Base-by-base conservation (phyloP, 2,329 filamentous ascomycete species). In the Ophiostoma novo-ulmi region DNA sequence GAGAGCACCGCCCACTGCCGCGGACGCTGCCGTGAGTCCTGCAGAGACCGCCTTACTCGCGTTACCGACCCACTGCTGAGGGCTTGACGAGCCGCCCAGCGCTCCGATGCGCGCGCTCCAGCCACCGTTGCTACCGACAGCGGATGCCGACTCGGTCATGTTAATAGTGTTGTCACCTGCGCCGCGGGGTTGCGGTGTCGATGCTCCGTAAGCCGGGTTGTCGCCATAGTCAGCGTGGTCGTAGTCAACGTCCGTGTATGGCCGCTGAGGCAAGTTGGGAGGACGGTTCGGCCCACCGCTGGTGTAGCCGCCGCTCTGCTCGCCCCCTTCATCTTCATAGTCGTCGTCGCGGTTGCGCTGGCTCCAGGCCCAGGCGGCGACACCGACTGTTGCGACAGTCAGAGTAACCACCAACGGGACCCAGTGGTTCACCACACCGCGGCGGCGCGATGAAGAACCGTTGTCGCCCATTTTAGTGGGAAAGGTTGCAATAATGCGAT, bases 331-430 rank as follows among this genome's bases (percentile, higher is more conserved):
- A 71, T 88, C 86, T 38, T 93, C 89, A 31, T 89, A 84, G 71
- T 88, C 86, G 69, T 92, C 89, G 71, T 89, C 87, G 74, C 91
- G 89, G 77, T 85, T 88, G 76, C 92, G 90, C 81, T 97, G 93
- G 79, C 91, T 96, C 93, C 93, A 97, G 72, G 94, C 88, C 94
- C 94, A 98, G 71, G 93, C 93, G 69, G 90, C 94, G 67, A 97
- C 82, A 44, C 94, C 93, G 70, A 91, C 89, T 31, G 94, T 93
- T 72, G 94, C 94, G 75, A 96, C 88, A 66, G 93, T 94, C 71
- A 97, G 88, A 68, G 94, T 97, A 74, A 97, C 81, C 74, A 89
- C 90, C 71, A 98, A 85, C 73, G 94, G 94, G 72, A 97, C 87
- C 92, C 94, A 97, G 81, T 96, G 94, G 77, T 89, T 87, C 81